These are phyloP conservation scores for Phyllosticta citribraziliensis DNA, from an alignment of 2,329 filamentous ascomycete genomes.

Conservation along the genomic window DNA sequence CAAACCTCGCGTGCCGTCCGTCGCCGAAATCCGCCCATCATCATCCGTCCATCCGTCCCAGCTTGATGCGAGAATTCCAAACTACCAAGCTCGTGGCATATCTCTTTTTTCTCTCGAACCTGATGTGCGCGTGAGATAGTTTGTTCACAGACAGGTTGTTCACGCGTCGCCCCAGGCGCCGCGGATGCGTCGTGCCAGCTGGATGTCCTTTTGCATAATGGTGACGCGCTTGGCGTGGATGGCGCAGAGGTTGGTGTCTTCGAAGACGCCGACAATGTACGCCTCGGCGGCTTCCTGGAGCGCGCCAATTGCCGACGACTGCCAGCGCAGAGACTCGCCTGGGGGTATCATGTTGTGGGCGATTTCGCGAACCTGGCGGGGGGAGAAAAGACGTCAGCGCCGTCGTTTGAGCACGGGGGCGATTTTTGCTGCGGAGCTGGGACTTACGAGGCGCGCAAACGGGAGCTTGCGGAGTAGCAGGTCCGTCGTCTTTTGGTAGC, in stretches of 20 bases:
- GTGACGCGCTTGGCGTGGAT: conserved; percentile 99
- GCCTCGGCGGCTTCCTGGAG: conserved; percentile 98
- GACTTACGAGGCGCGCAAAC: conserved; percentile 75
- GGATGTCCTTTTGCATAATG: conserved; percentile 96
- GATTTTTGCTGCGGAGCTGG: neutral
- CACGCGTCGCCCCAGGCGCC: conserved; percentile 48
- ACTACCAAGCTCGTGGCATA: neutral
- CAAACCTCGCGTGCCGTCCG: neutral
- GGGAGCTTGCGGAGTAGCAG: conserved; percentile 94
- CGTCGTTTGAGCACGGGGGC: neutral
- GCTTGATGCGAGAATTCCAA: neutral
- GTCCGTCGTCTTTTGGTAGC: conserved; percentile 96
- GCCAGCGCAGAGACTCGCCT: conserved; percentile 72
- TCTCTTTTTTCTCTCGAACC: neutral
- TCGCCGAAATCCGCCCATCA: neutral
- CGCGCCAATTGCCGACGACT: conserved; percentile 93
- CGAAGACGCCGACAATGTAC: conserved; percentile 95
- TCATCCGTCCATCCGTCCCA: neutral
- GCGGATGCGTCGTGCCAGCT: conserved; percentile 88
- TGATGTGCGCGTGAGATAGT: neutral
- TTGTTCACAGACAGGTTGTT: neutral
- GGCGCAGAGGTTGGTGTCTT: conserved; percentile 96
- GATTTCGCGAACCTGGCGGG: conserved; percentile 55
- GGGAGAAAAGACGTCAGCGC: neutral
- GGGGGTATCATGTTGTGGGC: conserved; percentile 86